Base-by-base conservation (phyloP, 2,329 filamentous ascomycete species). In the Camptophora hylomeconis region DNA sequence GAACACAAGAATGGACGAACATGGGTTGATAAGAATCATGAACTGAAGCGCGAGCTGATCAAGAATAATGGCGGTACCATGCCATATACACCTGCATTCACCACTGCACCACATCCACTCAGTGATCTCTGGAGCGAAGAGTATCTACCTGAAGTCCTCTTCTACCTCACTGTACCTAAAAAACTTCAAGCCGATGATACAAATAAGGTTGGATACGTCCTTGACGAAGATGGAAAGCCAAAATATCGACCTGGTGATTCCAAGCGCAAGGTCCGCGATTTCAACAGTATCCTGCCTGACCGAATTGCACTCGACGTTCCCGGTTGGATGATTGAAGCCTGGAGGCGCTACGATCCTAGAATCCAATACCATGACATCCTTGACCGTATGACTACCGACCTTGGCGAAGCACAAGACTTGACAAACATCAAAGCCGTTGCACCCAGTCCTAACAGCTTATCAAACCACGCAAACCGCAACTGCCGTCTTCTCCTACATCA, bases 261-360 rank as follows among this genome's bases (percentile, higher is more conserved):
- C n/a, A n/a, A n/a, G n/a, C n/a, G n/a, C n/a, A n/a, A n/a, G 1
- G 5, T 52, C 5, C 32, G 39, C 3, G 20, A 32, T 2, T 38
- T 51, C 9, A 33, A 38, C 2, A n/a, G n/a, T n/a, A 36, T 49
- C 8, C 36, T 53, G 7, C 50, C 50, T 2, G 43, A 49, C 24
- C 39, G 45, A 4, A 49, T 52, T 12, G 42, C 46, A 1, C 40
- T 42, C 4, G 35, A 45, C n/a, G 47, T 53, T 9, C 15, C 38
- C 1, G 45, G 33, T 5, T 51, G 49, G 49, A 35, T 51, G 1
- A 31, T 51, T 20, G 49, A 51, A 29, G 49, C 39, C 32, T 51
- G 49, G 49, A 42, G 44, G 35, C 39, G 48, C 5, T 39, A 42
- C 3, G 48, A 51, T 23, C 22, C 28, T 2, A 41, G 48, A 3